A percentile compares a stretch with the other conserved stretches of the same genome.
Conservation (phyloP, 495 filamentous ascomycete genomes). For the Talaromyces borbonicus region DNA sequence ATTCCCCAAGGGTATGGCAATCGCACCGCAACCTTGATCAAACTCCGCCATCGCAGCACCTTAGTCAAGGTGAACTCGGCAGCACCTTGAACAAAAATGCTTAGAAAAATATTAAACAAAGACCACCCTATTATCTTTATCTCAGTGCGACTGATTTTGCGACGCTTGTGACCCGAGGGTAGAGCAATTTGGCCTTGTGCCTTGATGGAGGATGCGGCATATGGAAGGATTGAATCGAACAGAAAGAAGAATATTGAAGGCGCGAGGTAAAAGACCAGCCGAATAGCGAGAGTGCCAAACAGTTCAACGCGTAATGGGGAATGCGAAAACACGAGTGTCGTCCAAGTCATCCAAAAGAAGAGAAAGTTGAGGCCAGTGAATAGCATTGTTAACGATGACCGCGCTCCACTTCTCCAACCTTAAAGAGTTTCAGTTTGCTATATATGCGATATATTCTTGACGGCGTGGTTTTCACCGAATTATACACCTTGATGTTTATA, state of each 20-base stretch:
- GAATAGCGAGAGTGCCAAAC: conserved; percentile 53
- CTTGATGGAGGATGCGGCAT: conserved; percentile 57
- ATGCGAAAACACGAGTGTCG: conserved; percentile 69
- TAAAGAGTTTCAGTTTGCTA: too few species aligned
- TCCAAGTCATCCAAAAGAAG: conserved; percentile 89
- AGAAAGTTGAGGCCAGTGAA: conserved; percentile 75
- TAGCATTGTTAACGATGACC: conserved; percentile 31
- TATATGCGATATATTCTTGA: too few species aligned
- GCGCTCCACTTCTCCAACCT: too few species aligned
- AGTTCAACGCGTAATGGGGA: conserved; percentile 68
- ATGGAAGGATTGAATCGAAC: conserved; percentile 63
- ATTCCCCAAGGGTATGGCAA: conserved; percentile 56
- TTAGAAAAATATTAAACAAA: conserved; percentile 55
- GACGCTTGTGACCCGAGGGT: conserved; percentile 46
- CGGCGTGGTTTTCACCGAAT: too few species aligned
- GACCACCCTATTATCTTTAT: conserved; percentile 42
- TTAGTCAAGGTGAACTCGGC: conserved; percentile 47
- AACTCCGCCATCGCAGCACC: conserved; percentile 40
- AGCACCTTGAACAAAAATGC: conserved; percentile 43
- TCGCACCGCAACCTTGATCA: conserved; percentile 45
- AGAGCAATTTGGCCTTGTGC: conserved; percentile 53
- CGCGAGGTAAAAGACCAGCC: conserved; percentile 60
- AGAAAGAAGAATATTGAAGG: conserved; percentile 65
- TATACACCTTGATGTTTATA: too few species aligned
- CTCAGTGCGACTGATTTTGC: conserved; percentile 21